Conservation (phyloP, 2,329 filamentous ascomycete species). For the Arthrobotrys conoides region DNA sequence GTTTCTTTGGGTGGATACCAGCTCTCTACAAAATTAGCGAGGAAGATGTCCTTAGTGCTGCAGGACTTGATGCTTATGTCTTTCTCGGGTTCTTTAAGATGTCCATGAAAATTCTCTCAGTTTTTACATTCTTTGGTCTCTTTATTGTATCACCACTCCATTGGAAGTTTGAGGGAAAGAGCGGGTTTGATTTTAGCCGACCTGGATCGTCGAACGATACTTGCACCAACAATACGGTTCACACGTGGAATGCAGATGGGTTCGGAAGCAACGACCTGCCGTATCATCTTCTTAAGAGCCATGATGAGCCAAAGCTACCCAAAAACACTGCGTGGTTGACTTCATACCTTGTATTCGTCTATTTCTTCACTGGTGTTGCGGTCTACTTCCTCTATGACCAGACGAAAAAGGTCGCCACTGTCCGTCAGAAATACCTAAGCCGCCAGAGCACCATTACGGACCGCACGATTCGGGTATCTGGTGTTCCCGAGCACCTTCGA, state of each 20-base stretch:
- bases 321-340: slow-evolving; percentile 80
- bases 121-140: slow-evolving; percentile 85
- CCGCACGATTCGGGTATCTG: slow-evolving; percentile 89
- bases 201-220: slow-evolving; percentile 49
- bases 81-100: slow-evolving; percentile 95
- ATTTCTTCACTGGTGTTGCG: slow-evolving; percentile 86
- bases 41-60: slow-evolving; percentile 88
- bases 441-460: slow-evolving; percentile 96
- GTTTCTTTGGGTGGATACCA: slow-evolving; percentile 93
- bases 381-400: slow-evolving; percentile 86
- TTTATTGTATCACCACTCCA: slow-evolving; percentile 89
- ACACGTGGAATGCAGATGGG: slow-evolving; percentile 14
- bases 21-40: slow-evolving; percentile 87
- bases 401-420: slow-evolving; percentile 85
- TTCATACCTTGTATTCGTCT: slow-evolving; percentile 88
- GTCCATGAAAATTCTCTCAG: slow-evolving; percentile 84
- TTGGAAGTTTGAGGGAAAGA: slow-evolving; percentile 72
- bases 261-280: slow-evolving; percentile 22
- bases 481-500: slow-evolving; percentile 83
- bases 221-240: slow-evolving; percentile 36
- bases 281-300: neutral
- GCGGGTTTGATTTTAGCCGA: slow-evolving; percentile 32
- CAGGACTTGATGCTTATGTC: slow-evolving; percentile 94
- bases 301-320: slow-evolving; percentile 61
- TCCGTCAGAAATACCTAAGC: slow-evolving; percentile 91